A percentile compares a stretch with the other conserved stretches of the same genome.
Evolutionary conservation across 371 early-diverging fungal genomes (phyloP).

Genomic region (Apophysomyces ossiformis): DNA sequence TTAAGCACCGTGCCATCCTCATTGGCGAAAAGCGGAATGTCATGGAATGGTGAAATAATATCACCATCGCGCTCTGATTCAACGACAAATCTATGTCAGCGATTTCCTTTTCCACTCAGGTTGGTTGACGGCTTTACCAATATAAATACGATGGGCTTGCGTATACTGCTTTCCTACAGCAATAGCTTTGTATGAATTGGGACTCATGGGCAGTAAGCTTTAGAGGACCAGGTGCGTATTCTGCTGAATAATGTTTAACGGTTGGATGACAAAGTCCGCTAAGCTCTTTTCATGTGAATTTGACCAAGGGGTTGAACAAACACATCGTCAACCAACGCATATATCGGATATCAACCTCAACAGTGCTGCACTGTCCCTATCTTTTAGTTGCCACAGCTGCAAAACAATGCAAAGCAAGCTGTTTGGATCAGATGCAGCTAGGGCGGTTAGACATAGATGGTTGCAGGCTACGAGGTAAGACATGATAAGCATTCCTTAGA

Average conservation of each 20-base stretch:
- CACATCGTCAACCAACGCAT: no score
- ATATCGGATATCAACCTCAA: no score
- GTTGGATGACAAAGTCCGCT: neutral
- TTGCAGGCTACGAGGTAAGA: no score
- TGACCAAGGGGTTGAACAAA: no score
- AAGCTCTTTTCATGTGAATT: neutral
- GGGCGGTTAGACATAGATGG: no score
- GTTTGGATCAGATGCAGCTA: no score
- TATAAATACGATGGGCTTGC: neutral
- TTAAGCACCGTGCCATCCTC: conserved; percentile 77
- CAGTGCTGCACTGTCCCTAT: no score
- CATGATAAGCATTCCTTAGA: no score
- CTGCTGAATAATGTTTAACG: neutral
- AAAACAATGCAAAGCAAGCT: no score
- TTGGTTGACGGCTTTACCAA: neutral
- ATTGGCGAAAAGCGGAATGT: conserved; percentile 86
- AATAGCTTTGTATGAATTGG: neutral
- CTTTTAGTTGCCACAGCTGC: no score
- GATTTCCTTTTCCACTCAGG: neutral
- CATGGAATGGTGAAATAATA: conserved; percentile 92
- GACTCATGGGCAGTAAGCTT: neutral
- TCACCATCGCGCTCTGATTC: conserved; percentile 7
- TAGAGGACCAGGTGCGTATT: neutral
- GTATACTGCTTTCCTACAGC: conserved; percentile 1
- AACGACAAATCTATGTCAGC: no score